These are phyloP conservation scores for Spinellus fusiger DNA, from an alignment of 192 early-diverging fungal genomes.

Conservation along the genomic window DNA sequence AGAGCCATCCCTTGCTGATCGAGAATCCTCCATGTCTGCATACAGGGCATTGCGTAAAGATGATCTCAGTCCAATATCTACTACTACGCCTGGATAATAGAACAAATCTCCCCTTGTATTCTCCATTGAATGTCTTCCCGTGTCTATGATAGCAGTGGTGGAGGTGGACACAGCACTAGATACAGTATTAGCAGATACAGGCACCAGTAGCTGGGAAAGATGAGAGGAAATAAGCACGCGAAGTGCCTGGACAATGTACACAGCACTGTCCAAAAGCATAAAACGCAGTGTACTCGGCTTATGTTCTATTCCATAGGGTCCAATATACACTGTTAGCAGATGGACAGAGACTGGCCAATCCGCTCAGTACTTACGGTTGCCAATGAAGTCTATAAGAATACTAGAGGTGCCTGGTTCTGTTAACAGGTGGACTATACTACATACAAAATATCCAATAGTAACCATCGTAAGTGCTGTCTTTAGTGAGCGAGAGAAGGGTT, in stretches of 20 bases:
- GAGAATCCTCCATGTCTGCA: constrained; percentile 23
- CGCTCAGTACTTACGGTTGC: constrained; percentile 27
- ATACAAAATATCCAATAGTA: constrained; percentile 10
- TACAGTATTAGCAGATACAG: neutral
- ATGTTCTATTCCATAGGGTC: constrained; percentile 1
- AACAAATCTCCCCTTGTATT: no score
- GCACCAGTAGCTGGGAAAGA: constrained; percentile 13
- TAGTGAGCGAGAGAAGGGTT: constrained; percentile 16
- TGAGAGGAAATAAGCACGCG: constrained; percentile 24
- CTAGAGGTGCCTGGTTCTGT: constrained; percentile 18
- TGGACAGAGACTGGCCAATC: no score
- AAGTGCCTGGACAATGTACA: constrained; percentile 23
- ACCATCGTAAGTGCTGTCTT: constrained; percentile 22
- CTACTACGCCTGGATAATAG: constrained; percentile 20
- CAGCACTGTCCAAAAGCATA: constrained; percentile 14
- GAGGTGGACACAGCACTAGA: no score
- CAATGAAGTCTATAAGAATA: constrained; percentile 29
- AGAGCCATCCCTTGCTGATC: constrained; percentile 16
- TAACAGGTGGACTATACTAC: constrained; percentile 12
- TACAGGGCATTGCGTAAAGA: constrained; percentile 26
- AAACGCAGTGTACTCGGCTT: constrained; percentile 14
- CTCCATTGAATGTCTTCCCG: no score
- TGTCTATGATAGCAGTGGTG: no score
- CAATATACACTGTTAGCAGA: no score
- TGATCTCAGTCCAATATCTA: constrained; percentile 18